Evolutionary conservation across 2,329 filamentous ascomycete species (phyloP), one percentile per base, ranked within the genome.

Genomic region (Blumeriella jaapii): DNA sequence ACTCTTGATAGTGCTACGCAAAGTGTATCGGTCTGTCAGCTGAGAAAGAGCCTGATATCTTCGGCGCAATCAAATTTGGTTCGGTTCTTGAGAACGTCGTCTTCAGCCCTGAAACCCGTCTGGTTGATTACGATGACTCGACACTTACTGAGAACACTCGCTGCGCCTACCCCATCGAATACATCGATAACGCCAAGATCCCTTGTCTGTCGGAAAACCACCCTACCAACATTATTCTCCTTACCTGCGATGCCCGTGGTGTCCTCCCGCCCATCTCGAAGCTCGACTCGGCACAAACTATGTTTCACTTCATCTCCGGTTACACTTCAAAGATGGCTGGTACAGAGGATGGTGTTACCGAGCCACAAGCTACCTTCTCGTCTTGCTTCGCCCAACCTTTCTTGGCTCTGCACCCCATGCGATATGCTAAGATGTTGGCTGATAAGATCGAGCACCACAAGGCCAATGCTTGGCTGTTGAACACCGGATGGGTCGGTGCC

Each of bases 301-400:
- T 98, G 89, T 98, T 96, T 80, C 91, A 98, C 74, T 98, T 98
- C 78, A 98, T 98, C 65, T 93, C 84, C 12, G 91, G 91, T 53
- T 98, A 98, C 74, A 98, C 91, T 47, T 96, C 89, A 59, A 98
- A 98, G 79, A 98, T 98, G 91, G 91, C 91, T 48, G 91, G 91
- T 56, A 98, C 91, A 20, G 91, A 98, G 68, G 85, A 95, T 49
- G 91, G 91, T 56, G 78, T 98, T 48, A 93, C 83, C 7, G 91
- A 98, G 67, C 91, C 91, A 47, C 85, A 96, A 66, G 91, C 91
- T 15, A 98, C 91, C 55, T 98, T 98, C 78, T 96, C 87, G 16
- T 93, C 87, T 34, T 98, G 91, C 77, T 98, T 98, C 65, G 91
- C 91, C 38, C 91, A 98, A 68, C 91, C 91, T 44, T 98, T 98